A percentile compares a stretch with the other conserved stretches of the same genome.
Evolutionary conservation across 164 flowering plant genomes (phyloP).

Genomic region (Kingdonia uniflora): DNA sequence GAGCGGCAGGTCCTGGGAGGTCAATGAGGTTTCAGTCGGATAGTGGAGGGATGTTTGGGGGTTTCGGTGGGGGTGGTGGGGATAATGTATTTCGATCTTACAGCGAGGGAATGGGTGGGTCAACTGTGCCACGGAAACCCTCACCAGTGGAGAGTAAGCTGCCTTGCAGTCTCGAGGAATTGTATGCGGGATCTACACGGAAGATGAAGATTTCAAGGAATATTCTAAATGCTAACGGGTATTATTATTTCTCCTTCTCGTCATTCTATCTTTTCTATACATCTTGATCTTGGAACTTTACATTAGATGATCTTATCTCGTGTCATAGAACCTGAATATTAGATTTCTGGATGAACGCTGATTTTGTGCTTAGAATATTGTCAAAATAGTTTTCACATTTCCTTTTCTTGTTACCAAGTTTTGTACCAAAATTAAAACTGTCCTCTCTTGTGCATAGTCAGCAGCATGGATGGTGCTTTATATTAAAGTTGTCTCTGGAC

Average conservation of each 20-base stretch:
- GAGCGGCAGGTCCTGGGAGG: constrained; percentile 18
- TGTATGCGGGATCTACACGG: constrained; percentile 52
- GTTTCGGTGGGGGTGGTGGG: constrained; percentile 11
- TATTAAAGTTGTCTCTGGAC: no score
- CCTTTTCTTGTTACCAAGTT: no score
- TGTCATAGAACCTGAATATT: no score
- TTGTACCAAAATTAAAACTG: no score
- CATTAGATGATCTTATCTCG: no score
- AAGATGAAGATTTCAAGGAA: constrained; percentile 59
- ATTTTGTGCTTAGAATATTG: no score
- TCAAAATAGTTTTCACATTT: no score
- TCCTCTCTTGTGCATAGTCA: no score
- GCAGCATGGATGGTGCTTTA: no score
- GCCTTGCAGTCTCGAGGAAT: constrained; percentile 53
- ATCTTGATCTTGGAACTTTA: no score
- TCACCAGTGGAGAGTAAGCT: constrained; percentile 41
- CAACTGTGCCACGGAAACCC: constrained; percentile 24
- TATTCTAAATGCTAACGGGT: constrained; percentile 25
- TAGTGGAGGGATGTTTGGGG: constrained; percentile 19
- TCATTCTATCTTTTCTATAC: background rate
- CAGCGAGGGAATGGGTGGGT: constrained; percentile 16
- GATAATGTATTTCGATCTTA: constrained; percentile 16
- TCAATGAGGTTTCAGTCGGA: constrained; percentile 22
- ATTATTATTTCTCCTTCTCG: constrained; percentile 1
- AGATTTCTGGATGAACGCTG: no score